Percentiles rank a stretch among this genome's conserved stretches.
These are phyloP conservation scores for Blastobotrys serpentis DNA, from an alignment of 1,139 yeast species.

Conservation along the genomic window DNA sequence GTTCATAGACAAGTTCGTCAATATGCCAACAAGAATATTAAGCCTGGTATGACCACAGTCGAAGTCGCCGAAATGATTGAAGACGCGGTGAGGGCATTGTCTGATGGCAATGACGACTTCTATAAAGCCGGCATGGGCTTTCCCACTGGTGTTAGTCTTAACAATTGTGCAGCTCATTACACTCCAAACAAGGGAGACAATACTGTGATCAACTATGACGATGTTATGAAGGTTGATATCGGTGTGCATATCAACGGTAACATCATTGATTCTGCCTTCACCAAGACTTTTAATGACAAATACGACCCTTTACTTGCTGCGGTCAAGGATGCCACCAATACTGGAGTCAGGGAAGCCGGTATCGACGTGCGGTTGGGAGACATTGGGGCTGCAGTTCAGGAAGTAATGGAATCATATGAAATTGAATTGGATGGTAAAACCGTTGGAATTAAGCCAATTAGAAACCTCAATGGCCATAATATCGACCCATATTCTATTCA, in stretches of 20 bases:
- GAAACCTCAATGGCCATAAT: constrained; percentile 92
- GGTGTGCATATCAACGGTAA: constrained; percentile 98
- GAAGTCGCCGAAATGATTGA: constrained; percentile 91
- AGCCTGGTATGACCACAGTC: constrained; percentile 90
- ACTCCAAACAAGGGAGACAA: constrained; percentile 97
- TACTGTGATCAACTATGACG: constrained; percentile 73
- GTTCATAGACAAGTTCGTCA: constrained; percentile 88
- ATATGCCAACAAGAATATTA: constrained; percentile 68
- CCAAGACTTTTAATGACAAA: constrained; percentile 81
- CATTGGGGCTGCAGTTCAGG: constrained; percentile 94
- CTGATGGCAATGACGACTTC: constrained; percentile 61
- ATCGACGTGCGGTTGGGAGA: constrained; percentile 94
- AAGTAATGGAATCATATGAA: constrained; percentile 95
- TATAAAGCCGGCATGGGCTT: constrained; percentile 83
- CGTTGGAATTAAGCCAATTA: constrained; percentile 81
- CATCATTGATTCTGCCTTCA: constrained; percentile 93
- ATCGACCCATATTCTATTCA: constrained; percentile 82
- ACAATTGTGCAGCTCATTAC: constrained; percentile 96
- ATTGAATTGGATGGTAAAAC: constrained; percentile 84
- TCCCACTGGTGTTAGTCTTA: constrained; percentile 93
- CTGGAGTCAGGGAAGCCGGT: constrained; percentile 92
- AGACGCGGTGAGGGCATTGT: constrained; percentile 72
- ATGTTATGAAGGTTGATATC: constrained; percentile 94
- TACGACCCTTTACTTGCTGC: constrained; percentile 80
- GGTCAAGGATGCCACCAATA: constrained; percentile 87